phyloP scores from a whole-genome alignment of 2,329 filamentous ascomycete genomes.

The Penicillium sp. region DNA sequence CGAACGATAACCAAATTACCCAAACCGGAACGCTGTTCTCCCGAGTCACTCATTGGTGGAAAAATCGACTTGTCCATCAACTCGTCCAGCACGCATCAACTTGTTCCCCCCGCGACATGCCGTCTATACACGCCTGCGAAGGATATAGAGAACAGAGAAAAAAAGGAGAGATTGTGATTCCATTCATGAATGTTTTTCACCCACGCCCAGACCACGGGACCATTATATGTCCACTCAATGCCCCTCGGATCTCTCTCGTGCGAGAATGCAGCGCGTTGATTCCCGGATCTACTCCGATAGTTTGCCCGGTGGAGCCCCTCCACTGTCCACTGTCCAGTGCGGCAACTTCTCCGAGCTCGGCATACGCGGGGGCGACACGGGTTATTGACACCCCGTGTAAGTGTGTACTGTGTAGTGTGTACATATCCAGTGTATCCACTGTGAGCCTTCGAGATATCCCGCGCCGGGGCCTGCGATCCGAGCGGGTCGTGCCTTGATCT shows the following conservation, averaged over 20 bases:
- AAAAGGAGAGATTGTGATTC: too few relatives aligned
- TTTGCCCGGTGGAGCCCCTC: conserved; percentile 1
- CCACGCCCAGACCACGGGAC: not conserved
- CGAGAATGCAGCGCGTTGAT: conserved; percentile 7
- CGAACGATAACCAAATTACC: conserved; percentile 4
- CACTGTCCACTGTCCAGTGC: not conserved
- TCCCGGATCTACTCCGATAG: not conserved
- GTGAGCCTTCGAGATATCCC: not conserved
- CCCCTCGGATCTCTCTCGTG: conserved; percentile 1
- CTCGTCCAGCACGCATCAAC: too few relatives aligned
- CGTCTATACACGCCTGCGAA: not conserved
- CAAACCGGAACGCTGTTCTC: conserved; percentile 6
- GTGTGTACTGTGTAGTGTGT: too few relatives aligned
- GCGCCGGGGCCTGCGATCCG: not conserved
- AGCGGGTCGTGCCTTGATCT: not conserved
- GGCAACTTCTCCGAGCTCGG: conserved; percentile 9
- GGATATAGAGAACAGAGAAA: not conserved
- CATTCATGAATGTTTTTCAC: not conserved
- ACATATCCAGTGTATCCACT: not conserved
- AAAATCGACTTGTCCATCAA: conserved; percentile 7
- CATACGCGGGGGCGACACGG: not conserved
- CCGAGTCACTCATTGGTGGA: conserved; percentile 26
- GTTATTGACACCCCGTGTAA: not conserved
- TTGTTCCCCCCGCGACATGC: not conserved
- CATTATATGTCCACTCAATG: not conserved